Base-by-base conservation (phyloP, 2,329 filamentous ascomycete genomes). In the Fusarium napiforme region DNA sequence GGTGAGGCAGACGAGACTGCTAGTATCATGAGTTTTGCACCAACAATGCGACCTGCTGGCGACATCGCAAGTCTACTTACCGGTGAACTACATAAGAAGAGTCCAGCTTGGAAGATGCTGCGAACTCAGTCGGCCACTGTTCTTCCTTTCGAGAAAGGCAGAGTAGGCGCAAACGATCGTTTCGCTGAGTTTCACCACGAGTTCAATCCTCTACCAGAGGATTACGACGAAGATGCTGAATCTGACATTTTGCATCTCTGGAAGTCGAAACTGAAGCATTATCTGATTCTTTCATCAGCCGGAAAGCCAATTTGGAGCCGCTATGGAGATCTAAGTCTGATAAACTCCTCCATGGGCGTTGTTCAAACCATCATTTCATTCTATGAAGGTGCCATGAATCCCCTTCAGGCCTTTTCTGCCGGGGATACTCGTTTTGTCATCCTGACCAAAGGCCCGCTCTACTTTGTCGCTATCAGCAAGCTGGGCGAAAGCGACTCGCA, bases 311-410 rank as follows among this genome's bases (percentile, higher is more conserved):
- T 99, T 55, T 99, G 96, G 87, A 98, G 95, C 78, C 90, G 97
- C 55, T 96, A 99, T 80, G 96, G 97, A 45, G 94, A 98, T 76
- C 88, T 97, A 74, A 91, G 92, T 61, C 85, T 98, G 47, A 94
- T 98, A 79, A 97, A 97, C 77, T 93, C 93, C 57, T 98, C 96
- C 77, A 96, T 98, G 81, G 96, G 96, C 45, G 92, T 99, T 23
- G 92, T 98, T 4, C 96, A 98, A 81, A 99, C 96, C 47, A 96
- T 99, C 76, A 97, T 99, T 71, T 98, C 96, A 2, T 98, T 98
- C 80, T 98, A 97, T 79, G 93, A 97, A 80, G 91, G 91, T 50
- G 89, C 92, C 14, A 89, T 93, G 63, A 93, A 97, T 79, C 90
- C 89, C 2, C 86, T 99, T 16, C 89, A 90, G 73, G 92, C 92